phyloP scores from a whole-genome alignment of 768 basidiomycete species.

The Cystofilobasidium capitatum region DNA sequence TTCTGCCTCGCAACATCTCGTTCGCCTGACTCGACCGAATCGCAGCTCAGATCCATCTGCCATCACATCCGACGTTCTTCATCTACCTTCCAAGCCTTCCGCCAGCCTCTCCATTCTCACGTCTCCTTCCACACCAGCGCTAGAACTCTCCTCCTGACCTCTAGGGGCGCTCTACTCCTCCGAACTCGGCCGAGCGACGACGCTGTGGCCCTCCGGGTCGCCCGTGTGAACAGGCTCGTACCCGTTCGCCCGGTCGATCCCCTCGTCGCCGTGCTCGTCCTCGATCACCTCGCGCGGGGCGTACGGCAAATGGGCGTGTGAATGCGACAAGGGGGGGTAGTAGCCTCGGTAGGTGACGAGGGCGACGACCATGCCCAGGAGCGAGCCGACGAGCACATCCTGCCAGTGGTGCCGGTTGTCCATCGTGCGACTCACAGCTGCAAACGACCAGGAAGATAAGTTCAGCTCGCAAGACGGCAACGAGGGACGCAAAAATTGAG shows the following conservation, averaged over 20 bases:
- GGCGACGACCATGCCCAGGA: slow-evolving; percentile 61
- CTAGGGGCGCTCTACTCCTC: slow-evolving; percentile 37
- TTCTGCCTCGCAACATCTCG: no score
- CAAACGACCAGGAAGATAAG: slow-evolving; percentile 48
- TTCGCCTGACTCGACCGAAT: no score
- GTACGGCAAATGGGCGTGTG: slow-evolving; percentile 59
- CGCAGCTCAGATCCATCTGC: no score
- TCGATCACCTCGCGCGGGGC: slow-evolving; percentile 42
- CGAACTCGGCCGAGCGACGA: slow-evolving; percentile 10
- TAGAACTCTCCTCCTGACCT: slow-evolving; percentile 39
- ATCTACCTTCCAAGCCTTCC: no score
- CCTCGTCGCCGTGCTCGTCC: slow-evolving; percentile 1
- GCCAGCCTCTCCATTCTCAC: no score
- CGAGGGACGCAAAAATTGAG: background rate
- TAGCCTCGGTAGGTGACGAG: slow-evolving; percentile 63
- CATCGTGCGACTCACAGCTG: slow-evolving; percentile 67
- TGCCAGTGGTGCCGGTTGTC: slow-evolving; percentile 75
- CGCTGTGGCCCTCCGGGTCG: slow-evolving; percentile 10
- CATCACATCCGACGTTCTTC: no score
- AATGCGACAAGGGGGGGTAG: slow-evolving; percentile 61
- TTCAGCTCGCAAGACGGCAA: background rate
- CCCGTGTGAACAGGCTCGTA: slow-evolving; percentile 9
- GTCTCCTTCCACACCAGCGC: no score
- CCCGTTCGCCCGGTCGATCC: background rate
- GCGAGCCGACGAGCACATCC: slow-evolving; percentile 70